phyloP scores from a whole-genome alignment of 1,284 basidiomycete species.

The Prillingera fragicola region DNA sequence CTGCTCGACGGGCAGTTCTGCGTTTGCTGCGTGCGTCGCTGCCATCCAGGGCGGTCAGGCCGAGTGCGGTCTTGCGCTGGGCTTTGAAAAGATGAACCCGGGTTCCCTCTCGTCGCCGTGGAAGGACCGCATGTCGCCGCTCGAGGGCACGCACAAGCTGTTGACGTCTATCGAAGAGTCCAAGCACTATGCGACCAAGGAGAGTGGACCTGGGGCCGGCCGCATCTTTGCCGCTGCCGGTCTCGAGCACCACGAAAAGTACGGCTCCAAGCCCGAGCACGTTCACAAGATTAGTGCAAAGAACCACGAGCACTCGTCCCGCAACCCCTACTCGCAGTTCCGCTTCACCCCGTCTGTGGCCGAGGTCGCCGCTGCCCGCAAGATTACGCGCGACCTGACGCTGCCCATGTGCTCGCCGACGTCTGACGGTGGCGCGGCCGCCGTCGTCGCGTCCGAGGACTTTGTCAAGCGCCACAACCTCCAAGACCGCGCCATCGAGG shows the following conservation, averaged over 20 bases:
- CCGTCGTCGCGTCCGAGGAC: conserved; percentile 15
- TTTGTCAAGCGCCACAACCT: conserved; percentile 14
- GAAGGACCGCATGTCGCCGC: conserved; percentile 13
- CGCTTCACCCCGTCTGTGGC: conserved; percentile 11
- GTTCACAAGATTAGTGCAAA: conserved; percentile 16
- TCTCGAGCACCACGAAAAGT: conserved; percentile 16
- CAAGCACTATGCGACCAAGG: conserved; percentile 13
- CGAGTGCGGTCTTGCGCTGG: conserved; percentile 17
- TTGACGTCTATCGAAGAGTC: conserved; percentile 11
- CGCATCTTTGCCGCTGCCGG: conserved; percentile 18
- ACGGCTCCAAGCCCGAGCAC: conserved; percentile 16
- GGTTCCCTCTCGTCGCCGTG: conserved; percentile 14
- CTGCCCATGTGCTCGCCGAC: conserved; percentile 22
- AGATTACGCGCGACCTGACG: conserved; percentile 20
- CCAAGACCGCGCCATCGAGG: conserved; percentile 19
- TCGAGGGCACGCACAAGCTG: conserved; percentile 10
- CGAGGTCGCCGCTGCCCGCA: conserved; percentile 13
- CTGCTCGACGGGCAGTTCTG: conserved; percentile 18
- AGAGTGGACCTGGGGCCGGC: conserved; percentile 12
- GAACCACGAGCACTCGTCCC: conserved; percentile 19
- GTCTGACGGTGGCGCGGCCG: conserved; percentile 14
- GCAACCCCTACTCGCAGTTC: conserved; percentile 24
- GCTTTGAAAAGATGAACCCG: conserved; percentile 20
- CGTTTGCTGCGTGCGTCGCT: conserved; percentile 10
- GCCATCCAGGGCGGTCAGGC: conserved; percentile 13